These are phyloP conservation scores for Camelina sativa DNA, from an alignment of 345 rosid species.

Conservation along the genomic window DNA sequence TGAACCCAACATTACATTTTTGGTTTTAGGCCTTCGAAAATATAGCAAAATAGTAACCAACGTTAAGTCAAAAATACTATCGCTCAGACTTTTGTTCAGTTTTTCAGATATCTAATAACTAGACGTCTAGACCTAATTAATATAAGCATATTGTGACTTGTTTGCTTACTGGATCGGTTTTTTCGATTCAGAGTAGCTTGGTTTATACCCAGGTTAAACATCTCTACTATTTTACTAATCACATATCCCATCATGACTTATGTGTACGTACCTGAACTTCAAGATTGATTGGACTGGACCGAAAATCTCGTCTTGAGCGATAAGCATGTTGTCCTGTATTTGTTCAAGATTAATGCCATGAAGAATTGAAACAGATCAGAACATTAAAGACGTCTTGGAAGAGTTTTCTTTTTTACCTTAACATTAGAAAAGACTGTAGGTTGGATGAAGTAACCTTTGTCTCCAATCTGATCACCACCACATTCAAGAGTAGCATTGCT, in stretches of 20 bases:
- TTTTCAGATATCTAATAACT: neutral
- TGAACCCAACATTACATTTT: slow-evolving; percentile 38
- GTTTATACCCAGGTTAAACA: neutral
- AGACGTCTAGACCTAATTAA: no score
- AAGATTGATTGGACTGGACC: slow-evolving; percentile 97
- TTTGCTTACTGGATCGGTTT: neutral
- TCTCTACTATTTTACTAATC: neutral
- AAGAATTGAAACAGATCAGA: neutral
- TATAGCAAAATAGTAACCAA: neutral
- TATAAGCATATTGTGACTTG: no score
- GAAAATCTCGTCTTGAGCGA: slow-evolving; percentile 92
- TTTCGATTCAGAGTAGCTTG: neutral
- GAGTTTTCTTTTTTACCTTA: slow-evolving; percentile 46
- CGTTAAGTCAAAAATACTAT: neutral
- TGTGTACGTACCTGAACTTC: slow-evolving; percentile 68
- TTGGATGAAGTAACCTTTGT: slow-evolving; percentile 83
- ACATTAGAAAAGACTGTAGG: slow-evolving; percentile 98
- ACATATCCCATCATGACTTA: slow-evolving; percentile 3
- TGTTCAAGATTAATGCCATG: neutral
- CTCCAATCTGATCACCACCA: slow-evolving; percentile 82
- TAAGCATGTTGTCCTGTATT: slow-evolving; percentile 83
- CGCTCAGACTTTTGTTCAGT: neutral
- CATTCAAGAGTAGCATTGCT: slow-evolving; percentile 88
- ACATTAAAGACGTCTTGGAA: neutral
- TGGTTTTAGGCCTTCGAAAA: neutral